Base-by-base conservation (phyloP, 495 filamentous ascomycete species). In the Friedmanniomyces simplex region DNA sequence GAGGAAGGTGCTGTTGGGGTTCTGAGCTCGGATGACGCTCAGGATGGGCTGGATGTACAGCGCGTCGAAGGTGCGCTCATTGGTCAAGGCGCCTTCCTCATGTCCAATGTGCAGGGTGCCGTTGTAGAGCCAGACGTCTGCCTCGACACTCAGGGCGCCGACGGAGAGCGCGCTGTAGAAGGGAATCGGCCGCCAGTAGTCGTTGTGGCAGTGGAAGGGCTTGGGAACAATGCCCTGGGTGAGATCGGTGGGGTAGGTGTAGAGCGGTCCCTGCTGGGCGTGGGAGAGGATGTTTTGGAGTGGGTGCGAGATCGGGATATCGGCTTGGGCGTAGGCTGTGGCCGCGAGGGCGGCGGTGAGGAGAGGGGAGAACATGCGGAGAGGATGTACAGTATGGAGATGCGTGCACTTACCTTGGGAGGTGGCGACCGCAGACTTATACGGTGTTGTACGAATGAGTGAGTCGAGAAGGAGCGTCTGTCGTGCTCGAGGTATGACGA, bases 31-130 rank as follows among this genome's bases (percentile, higher is more conserved):
- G 10, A 73, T 49, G 1, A 68, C 68, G 60, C 64, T 61, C 22
- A 74, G 61, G 59, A 73, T 69, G 24, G 71, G 71, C 20, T 71
- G 48, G 50, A 74, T 65, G 52, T 74, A 74, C n/a, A 74, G 66
- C 13, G 63, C 61, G 39, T 73, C 62, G 41, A 74, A 63, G 2
- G 71, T 74, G 32, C 69, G 68, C 4, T 50, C 59, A 12, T 41
- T 50, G 6, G 71, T 73, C 10, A 74, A 58, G 28, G 71, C 68
- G 42, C 50, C 52, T 30, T 55, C 32, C 49, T 72, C 70, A 58
- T 73, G 70, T 34, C 71, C 71, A 51, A 73, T 66, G 65, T 68
- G 67, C 14, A 74, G 63, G 11, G 69, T 71, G 22, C 56, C 68
- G 47, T 71, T 71, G 46, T 64, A 64, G 52, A 72, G 57, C 68